Evolutionary conservation across 257 asterid genomes (phyloP), one percentile per base, ranked within the genome.

Genomic region (Penstemon newberryi): DNA sequence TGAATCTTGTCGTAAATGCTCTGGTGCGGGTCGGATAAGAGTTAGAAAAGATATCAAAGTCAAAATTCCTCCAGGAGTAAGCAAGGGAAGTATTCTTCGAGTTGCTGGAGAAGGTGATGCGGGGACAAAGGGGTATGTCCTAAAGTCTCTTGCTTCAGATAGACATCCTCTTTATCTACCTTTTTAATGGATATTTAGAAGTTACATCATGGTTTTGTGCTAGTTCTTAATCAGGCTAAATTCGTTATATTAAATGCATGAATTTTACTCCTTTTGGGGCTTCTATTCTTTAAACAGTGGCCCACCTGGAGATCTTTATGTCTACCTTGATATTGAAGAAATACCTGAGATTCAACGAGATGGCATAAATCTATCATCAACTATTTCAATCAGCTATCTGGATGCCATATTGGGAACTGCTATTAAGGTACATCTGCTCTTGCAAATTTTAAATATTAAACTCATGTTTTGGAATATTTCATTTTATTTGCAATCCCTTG

Each of bases 101-200:
- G 99, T 94, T 83, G 85, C 90, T 60, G 98, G 98, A 77, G 99
- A 94, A 84, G 99, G 99, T 55, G 99, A 94, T 77, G 95, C 99
- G 9, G 98, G 97, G 70, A 89, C 92, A 73, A 91, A 81, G 82
- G 98, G 99, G 99, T 94, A 91, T 60, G 82, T 55, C 33, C 65
- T 38, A 12, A 64, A 49, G 60, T 72, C 13, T 54, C 7, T 44
- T 69, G 18, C 65, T 56, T 70, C 63, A 56, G 49, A 44, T 75
- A 36, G 10, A 56, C 25, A 15, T 69, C 55, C 56, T 54, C 33
- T 15, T 63, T 51, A 58, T 63, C 54, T 40, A 54, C 46, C 56
- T 60, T 41, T 67, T 15, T 60, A 43, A 50, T 79, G 10, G 45
- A 53, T 13, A 50, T 37, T 49, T 71, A 42, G 7, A 45, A 4